Percentiles rank a stretch among this genome's conserved stretches.
Evolutionary conservation across 2,329 filamentous ascomycete genomes (phyloP).

Genomic region (Biscogniauxia sp.): DNA sequence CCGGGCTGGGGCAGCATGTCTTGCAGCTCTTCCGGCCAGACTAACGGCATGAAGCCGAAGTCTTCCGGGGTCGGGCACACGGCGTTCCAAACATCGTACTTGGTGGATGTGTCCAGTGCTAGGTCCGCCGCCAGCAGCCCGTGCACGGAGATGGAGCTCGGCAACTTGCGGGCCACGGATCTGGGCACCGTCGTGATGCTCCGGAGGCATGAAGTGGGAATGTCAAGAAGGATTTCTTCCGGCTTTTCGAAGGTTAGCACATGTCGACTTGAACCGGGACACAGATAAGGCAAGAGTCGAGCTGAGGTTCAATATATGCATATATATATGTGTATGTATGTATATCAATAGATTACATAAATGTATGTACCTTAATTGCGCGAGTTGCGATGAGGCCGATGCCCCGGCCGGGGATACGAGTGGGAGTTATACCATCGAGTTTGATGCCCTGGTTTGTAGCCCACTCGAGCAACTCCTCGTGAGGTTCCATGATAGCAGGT

Average conservation of each 20-base stretch:
- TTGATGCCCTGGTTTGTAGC: conserved; percentile 61
- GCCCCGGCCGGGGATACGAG: conserved; percentile 67
- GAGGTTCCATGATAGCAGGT: conserved; percentile 21
- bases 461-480: conserved; percentile 64
- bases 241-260: conserved; percentile 39
- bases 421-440: conserved; percentile 65
- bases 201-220: conserved; percentile 63
- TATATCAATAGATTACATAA: background rate
- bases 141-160: conserved; percentile 60
- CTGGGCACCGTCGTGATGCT: conserved; percentile 60
- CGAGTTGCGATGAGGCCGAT: conserved; percentile 74
- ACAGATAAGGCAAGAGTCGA: too few species aligned
- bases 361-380: conserved; percentile 55
- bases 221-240: conserved; percentile 60
- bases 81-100: conserved; percentile 58
- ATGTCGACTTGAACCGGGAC: background rate
- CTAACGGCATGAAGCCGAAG: conserved; percentile 50
- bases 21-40: conserved; percentile 48
- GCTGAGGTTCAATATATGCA: too few species aligned
- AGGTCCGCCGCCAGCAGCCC: conserved; percentile 70
- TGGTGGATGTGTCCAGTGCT: conserved; percentile 48
- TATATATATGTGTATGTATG: too few species aligned
- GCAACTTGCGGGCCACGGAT: conserved; percentile 49
- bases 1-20: conserved; percentile 45
- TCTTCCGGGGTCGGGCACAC: conserved; percentile 65